Percentiles rank a stretch among this genome's conserved stretches.
phyloP scores from a whole-genome alignment of 352 stramenopile genomes.

The Globisporangium canariense region DNA sequence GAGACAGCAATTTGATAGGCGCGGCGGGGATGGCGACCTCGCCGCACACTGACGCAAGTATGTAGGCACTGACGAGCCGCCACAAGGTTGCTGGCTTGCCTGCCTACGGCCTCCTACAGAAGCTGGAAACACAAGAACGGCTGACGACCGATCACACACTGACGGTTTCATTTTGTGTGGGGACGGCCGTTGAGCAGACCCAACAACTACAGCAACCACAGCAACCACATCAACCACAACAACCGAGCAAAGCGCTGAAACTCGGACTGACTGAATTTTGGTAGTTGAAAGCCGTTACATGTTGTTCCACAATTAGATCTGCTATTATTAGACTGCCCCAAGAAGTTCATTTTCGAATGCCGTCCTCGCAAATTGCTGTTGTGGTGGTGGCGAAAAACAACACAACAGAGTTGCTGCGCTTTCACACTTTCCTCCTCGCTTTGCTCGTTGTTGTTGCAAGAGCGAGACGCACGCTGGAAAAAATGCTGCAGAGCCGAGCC shows the following conservation, averaged over 20 bases:
- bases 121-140: background rate
- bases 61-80: background rate
- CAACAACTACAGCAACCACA: no score
- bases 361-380: constrained; percentile 1
- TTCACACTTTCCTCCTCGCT: background rate
- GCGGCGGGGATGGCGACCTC: background rate
- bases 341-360: constrained; percentile 9
- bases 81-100: background rate
- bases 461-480: constrained; percentile 1
- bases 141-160: background rate
- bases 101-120: no score
- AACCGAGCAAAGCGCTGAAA: background rate
- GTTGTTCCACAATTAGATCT: background rate
- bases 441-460: background rate
- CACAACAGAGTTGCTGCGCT: constrained; percentile 1
- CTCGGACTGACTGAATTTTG: background rate
- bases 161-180: background rate
- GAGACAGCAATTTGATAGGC: background rate
- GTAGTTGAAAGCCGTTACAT: background rate
- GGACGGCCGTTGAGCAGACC: background rate
- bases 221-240: no score
- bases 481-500: background rate
- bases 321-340: background rate
- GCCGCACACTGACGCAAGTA: background rate
- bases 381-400: background rate